phyloP scores from a whole-genome alignment of 73 alveolate species.

The Halteria grandinella region DNA sequence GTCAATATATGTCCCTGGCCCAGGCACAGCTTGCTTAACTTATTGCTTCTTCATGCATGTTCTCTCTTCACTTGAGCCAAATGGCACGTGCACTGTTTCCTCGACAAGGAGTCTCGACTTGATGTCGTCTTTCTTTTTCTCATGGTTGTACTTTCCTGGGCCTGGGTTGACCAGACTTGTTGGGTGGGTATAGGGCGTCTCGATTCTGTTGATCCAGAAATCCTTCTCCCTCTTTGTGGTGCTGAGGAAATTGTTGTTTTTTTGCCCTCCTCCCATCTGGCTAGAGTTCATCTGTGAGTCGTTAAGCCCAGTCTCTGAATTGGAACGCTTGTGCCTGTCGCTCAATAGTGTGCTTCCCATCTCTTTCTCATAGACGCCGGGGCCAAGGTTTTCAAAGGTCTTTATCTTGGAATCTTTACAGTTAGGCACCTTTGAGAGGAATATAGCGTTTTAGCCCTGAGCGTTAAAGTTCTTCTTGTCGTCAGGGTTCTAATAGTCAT shows the following conservation, averaged over 20 bases:
- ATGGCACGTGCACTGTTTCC: constrained; percentile 36
- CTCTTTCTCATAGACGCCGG: constrained; percentile 58
- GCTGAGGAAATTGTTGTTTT: constrained; percentile 24
- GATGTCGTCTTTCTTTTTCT: constrained; percentile 57
- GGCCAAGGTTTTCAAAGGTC: constrained; percentile 56
- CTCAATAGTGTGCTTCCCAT: background rate
- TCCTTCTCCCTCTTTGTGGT: constrained; percentile 69
- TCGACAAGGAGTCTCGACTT: constrained; percentile 32
- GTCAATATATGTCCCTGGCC: constrained; percentile 71
- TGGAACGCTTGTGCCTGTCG: constrained; percentile 41
- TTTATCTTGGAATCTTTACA: constrained; percentile 55
- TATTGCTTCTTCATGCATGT: constrained; percentile 25
- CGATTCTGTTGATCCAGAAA: constrained; percentile 58
- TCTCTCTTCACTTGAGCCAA: constrained; percentile 35
- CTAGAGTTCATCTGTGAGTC: background rate
- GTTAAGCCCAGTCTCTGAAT: constrained; percentile 1
- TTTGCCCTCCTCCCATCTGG: background rate
- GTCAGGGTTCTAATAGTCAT: constrained; percentile 29
- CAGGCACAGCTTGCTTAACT: constrained; percentile 42
- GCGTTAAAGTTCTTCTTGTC: constrained; percentile 1
- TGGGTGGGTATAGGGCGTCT: constrained; percentile 63
- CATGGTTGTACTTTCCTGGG: constrained; percentile 65
- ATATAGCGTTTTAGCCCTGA: constrained; percentile 15
- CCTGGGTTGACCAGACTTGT: constrained; percentile 40
- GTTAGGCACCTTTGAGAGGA: constrained; percentile 66